phyloP scores from a whole-genome alignment of 2,329 filamentous ascomycete genomes.

The Beauveria bassiana region DNA sequence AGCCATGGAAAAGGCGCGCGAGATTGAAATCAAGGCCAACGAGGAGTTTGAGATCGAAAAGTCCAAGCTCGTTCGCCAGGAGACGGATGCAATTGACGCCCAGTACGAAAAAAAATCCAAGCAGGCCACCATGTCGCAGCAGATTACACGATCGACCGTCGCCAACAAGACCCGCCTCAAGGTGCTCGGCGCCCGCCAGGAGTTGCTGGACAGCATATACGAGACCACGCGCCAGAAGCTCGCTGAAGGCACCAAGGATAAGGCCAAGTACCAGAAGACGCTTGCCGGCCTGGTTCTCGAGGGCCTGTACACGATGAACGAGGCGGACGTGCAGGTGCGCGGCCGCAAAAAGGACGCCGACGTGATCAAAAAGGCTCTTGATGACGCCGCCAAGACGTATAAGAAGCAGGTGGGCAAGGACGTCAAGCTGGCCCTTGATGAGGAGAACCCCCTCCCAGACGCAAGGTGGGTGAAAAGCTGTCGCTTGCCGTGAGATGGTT shows the following conservation, averaged over 20 bases:
- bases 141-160: constrained; percentile 93
- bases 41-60: constrained; percentile 99
- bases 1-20: constrained; percentile 90
- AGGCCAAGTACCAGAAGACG: constrained; percentile 65
- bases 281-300: constrained; percentile 80
- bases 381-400: constrained; percentile 72
- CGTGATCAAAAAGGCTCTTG: constrained; percentile 67
- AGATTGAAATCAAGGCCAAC: constrained; percentile 97
- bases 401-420: constrained; percentile 70
- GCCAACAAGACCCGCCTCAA: constrained; percentile 92
- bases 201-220: constrained; percentile 85
- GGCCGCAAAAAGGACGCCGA: constrained; percentile 74
- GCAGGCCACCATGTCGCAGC: constrained; percentile 95
- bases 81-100: constrained; percentile 85
- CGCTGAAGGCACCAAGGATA: constrained; percentile 54
- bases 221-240: constrained; percentile 71
- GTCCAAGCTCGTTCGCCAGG: constrained; percentile 93
- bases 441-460: constrained; percentile 70
- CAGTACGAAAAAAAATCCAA: constrained; percentile 99
- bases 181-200: constrained; percentile 79
- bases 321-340: constrained; percentile 67
- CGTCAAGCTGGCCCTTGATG: constrained; percentile 63
- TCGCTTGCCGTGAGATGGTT: background rate
- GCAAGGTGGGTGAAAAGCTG: constrained; percentile 57
- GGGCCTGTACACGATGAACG: constrained; percentile 80